Evolutionary conservation across 306 rosid species (phyloP).

Genomic region (Herpetospermum pedunculosum): DNA sequence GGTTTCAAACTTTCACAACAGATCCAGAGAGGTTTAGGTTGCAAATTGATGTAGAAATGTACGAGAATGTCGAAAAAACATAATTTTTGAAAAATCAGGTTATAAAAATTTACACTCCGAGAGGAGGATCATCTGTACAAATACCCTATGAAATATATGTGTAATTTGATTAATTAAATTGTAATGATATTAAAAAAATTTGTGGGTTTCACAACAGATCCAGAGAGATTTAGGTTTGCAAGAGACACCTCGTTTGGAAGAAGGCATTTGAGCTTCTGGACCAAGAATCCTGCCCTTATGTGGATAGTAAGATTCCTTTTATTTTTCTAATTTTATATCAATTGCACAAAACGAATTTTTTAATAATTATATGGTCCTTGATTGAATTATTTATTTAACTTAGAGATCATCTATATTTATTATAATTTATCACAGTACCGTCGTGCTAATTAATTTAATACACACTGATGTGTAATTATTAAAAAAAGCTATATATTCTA

Average conservation of each 20-base stretch:
- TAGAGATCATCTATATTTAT: neutral
- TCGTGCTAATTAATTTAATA: neutral
- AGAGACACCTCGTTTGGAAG: constrained; percentile 89
- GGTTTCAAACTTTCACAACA: too few species aligned
- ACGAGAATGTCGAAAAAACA: too few species aligned
- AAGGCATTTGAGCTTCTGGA: constrained; percentile 77
- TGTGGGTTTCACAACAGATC: constrained; percentile 28
- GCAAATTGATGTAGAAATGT: too few species aligned
- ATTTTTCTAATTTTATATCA: neutral
- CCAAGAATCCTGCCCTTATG: constrained; percentile 45
- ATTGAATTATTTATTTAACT: neutral
- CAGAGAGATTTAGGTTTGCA: constrained; percentile 80
- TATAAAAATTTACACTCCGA: too few species aligned
- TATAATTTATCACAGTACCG: neutral
- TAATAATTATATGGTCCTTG: neutral
- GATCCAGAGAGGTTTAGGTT: too few species aligned
- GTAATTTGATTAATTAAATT: neutral
- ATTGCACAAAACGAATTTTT: neutral
- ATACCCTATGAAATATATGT: too few species aligned
- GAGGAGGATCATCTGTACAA: too few species aligned
- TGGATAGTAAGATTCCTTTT: constrained; percentile 63
- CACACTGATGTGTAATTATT: neutral
- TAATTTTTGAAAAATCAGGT: too few species aligned
- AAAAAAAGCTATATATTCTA: too few species aligned
- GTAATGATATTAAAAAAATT: neutral